Percentiles rank a stretch among this genome's conserved stretches.
These are phyloP conservation scores for Russula compacta DNA, from an alignment of 768 basidiomycete species.

Conservation along the genomic window DNA sequence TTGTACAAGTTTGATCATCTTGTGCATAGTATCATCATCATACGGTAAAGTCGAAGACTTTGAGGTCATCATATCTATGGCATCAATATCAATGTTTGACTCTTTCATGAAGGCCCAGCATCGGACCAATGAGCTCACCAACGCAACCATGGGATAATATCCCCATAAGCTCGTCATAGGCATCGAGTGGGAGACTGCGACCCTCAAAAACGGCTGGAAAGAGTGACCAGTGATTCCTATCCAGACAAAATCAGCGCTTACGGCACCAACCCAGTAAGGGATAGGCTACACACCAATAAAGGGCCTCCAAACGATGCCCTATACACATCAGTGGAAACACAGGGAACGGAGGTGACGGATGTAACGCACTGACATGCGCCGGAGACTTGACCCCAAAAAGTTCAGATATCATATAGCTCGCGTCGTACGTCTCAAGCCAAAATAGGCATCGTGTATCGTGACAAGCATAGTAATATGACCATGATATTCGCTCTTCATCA, in stretches of 20 bases:
- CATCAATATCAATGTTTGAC: background rate
- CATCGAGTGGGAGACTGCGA: background rate
- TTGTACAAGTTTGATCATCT: conserved; percentile 4
- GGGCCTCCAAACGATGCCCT: conserved; percentile 21
- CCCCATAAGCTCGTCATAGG: conserved; percentile 30
- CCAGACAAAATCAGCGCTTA: background rate
- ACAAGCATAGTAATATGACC: conserved; percentile 44
- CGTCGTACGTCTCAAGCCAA: conserved; percentile 40
- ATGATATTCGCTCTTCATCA: conserved; percentile 24
- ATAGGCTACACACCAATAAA: conserved; percentile 21
- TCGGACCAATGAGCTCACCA: conserved; percentile 23
- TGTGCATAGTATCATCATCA: background rate
- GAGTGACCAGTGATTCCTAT: conserved; percentile 24
- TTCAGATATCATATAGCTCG: conserved; percentile 26
- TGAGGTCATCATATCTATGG: conserved; percentile 9
- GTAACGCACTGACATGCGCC: conserved; percentile 17
- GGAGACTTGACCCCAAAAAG: conserved; percentile 4
- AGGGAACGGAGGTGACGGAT: background rate
- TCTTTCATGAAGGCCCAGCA: background rate
- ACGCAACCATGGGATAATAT: conserved; percentile 32
- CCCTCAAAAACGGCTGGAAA: conserved; percentile 20
- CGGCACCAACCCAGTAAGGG: background rate
- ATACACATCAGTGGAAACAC: background rate
- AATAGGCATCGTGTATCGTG: conserved; percentile 40
- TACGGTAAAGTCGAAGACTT: conserved; percentile 13